Percentiles rank a stretch among this genome's conserved stretches.
phyloP scores from a whole-genome alignment of 169 alveolate genomes.

The Plasmodium berghei region DNA sequence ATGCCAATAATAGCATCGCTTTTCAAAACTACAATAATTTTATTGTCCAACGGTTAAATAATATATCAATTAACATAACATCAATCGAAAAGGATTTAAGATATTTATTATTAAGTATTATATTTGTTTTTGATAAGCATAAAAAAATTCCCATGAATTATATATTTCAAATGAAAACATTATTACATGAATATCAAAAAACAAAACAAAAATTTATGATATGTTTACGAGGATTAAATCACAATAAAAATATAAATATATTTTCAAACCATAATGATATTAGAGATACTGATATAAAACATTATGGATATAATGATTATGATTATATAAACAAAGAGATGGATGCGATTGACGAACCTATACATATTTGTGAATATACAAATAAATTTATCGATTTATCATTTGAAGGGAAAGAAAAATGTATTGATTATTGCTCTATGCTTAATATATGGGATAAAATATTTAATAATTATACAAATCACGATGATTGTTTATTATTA shows the following conservation, averaged over 20 bases:
- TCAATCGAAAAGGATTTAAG: constrained; percentile 57
- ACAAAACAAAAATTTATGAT: constrained; percentile 34
- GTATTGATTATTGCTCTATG: constrained; percentile 69
- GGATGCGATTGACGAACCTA: constrained; percentile 3
- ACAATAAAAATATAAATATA: constrained; percentile 15
- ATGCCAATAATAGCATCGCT: no score
- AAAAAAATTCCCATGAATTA: constrained; percentile 56
- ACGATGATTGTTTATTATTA: constrained; percentile 41
- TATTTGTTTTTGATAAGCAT: constrained; percentile 38
- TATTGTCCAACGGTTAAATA: constrained; percentile 42
- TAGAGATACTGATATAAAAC: background rate
- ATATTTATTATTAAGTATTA: constrained; percentile 39
- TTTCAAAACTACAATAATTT: constrained; percentile 35
- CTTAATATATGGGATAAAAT: constrained; percentile 66
- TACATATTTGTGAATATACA: constrained; percentile 56
- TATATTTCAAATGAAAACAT: constrained; percentile 41
- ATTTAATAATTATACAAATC: constrained; percentile 37
- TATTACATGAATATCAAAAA: constrained; percentile 55
- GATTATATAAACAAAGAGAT: background rate
- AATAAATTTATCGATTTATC: constrained; percentile 62
- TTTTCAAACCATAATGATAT: background rate
- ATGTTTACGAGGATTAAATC: constrained; percentile 42
- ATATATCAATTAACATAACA: constrained; percentile 52
- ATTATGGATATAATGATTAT: background rate
- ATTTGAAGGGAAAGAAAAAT: constrained; percentile 64